phyloP scores from a whole-genome alignment of 768 basidiomycete genomes.

The Leccinum subgranulosum region DNA sequence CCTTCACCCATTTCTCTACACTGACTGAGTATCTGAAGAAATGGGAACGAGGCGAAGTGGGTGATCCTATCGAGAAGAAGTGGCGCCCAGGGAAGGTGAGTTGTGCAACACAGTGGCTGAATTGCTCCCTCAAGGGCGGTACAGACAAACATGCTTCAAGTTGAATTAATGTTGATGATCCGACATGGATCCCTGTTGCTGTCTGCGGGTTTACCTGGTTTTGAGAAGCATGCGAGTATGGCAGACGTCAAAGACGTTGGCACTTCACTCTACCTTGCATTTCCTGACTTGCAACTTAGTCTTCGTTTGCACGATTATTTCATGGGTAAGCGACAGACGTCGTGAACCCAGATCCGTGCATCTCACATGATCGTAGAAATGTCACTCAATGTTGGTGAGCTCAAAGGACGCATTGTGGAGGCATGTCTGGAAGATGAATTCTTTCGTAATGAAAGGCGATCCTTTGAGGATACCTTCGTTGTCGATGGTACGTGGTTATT shows the following conservation, averaged over 20 bases:
- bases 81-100: conserved; percentile 77
- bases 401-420: conserved; percentile 49
- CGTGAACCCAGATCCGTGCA: not conserved
- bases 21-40: conserved; percentile 81
- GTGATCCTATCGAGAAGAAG: conserved; percentile 79
- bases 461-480: conserved; percentile 38
- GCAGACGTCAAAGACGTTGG: conserved; percentile 42
- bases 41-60: conserved; percentile 54
- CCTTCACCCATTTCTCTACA: conserved; percentile 91
- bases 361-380: conserved; percentile 51
- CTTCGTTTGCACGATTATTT: conserved; percentile 82
- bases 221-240: conserved; percentile 36
- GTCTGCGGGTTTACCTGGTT: conserved; percentile 67
- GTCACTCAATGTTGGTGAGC: conserved; percentile 66
- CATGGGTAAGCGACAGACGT: conserved; percentile 59
- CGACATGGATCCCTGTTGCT: conserved; percentile 54
- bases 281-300: conserved; percentile 72
- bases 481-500: conserved; percentile 42
- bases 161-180: conserved; percentile 55
- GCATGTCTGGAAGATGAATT: conserved; percentile 45
- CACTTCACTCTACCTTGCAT: conserved; percentile 48
- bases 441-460: conserved; percentile 19
- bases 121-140: conserved; percentile 6
- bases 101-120: not conserved
- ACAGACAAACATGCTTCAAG: conserved; percentile 85